phyloP scores from a whole-genome alignment of 2,329 filamentous ascomycete genomes.

The Diaporthe citri region DNA sequence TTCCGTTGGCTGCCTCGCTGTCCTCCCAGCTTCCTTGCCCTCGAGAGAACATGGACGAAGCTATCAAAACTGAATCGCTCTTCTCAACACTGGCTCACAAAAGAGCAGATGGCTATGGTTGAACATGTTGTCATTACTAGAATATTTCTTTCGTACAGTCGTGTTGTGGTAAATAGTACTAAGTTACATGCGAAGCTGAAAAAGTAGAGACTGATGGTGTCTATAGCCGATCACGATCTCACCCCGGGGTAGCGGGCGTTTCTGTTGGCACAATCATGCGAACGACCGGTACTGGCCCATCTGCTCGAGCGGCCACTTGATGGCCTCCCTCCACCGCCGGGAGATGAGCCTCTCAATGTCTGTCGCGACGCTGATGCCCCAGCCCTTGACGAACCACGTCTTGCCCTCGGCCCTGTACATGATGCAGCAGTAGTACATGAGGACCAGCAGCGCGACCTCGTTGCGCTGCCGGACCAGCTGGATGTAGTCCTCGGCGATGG shows the following conservation, averaged over 20 bases:
- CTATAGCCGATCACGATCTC: slow-evolving; percentile 17
- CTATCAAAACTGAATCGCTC: too few relatives aligned
- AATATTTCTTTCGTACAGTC: slow-evolving; percentile 11
- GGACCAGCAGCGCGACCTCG: slow-evolving; percentile 41
- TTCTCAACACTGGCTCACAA: background rate
- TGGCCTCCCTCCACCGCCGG: slow-evolving; percentile 17
- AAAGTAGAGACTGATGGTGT: slow-evolving; percentile 20
- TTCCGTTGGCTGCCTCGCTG: too few relatives aligned
- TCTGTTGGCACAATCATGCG: background rate
- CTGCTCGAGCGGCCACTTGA: slow-evolving; percentile 38
- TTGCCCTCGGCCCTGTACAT: slow-evolving; percentile 41
- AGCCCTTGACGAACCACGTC: slow-evolving; percentile 42
- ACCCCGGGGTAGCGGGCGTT: background rate
- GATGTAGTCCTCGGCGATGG: slow-evolving; percentile 43
- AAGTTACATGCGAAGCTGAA: slow-evolving; percentile 28
- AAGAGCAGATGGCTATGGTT: background rate
- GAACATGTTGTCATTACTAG: slow-evolving; percentile 5
- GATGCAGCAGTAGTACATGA: slow-evolving; percentile 45
- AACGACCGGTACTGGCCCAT: slow-evolving; percentile 24
- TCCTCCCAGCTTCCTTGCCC: too few relatives aligned
- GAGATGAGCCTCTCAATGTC: slow-evolving; percentile 33
- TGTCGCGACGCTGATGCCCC: slow-evolving; percentile 24
- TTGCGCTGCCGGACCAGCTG: slow-evolving; percentile 41
- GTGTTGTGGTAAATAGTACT: background rate
- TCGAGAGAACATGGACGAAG: background rate